Evolutionary conservation across 2,329 filamentous ascomycete species (phyloP).

Genomic region (Trichoderma sp.): DNA sequence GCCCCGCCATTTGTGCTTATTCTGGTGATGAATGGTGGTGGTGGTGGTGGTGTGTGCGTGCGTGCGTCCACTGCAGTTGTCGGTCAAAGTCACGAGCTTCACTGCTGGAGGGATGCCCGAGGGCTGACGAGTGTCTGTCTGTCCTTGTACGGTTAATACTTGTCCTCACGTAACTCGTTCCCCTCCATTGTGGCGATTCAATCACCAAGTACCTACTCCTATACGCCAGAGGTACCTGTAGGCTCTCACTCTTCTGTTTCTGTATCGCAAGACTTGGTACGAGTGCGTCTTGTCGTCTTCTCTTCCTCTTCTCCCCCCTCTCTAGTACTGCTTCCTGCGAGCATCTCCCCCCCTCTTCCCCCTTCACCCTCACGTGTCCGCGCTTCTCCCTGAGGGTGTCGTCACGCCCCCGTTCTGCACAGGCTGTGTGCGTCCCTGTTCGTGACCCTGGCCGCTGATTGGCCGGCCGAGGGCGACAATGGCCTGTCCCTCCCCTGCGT

Average conservation of each 20-base stretch:
- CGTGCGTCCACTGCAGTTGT: background rate
- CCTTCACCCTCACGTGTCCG: too few relatives aligned
- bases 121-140: background rate
- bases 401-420: constrained; percentile 1
- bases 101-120: background rate
- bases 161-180: too few relatives aligned
- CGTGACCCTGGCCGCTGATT: background rate
- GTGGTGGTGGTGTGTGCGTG: too few relatives aligned
- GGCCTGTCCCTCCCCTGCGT: constrained; percentile 7
- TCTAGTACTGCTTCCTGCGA: background rate
- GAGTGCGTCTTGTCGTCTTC: background rate
- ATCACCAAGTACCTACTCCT: too few relatives aligned
- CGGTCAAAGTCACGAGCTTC: constrained; percentile 3
- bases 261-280: background rate
- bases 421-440: background rate
- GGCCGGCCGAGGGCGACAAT: background rate
- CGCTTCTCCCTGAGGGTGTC: constrained; percentile 5
- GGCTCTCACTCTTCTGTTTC: background rate
- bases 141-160: too few relatives aligned
- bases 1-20: constrained; percentile 11
- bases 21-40: too few relatives aligned
- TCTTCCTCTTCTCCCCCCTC: background rate
- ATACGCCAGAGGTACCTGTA: background rate
- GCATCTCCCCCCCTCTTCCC: too few relatives aligned
- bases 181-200: too few relatives aligned